phyloP scores from a whole-genome alignment of 2,329 filamentous ascomycete genomes.

The Fonsecaea erecta region DNA sequence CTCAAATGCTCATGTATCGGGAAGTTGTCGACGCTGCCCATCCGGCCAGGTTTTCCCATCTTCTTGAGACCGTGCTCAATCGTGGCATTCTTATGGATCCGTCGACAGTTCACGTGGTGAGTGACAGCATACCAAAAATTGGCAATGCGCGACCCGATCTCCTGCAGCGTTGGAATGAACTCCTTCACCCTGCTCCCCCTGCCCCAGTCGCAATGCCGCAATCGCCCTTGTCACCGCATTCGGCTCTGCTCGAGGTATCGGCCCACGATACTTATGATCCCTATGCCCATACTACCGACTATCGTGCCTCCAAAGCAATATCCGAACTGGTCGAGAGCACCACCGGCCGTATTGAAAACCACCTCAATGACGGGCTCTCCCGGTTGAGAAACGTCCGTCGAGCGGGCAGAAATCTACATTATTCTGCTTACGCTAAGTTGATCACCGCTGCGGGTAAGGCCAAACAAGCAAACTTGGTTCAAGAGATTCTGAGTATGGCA shows the following conservation, averaged over 20 bases:
- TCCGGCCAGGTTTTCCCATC: constrained; percentile 64
- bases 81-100: constrained; percentile 59
- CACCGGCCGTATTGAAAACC: constrained; percentile 71
- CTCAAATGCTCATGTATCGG: constrained; percentile 49
- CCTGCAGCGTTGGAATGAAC: constrained; percentile 62
- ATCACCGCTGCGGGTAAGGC: constrained; percentile 88
- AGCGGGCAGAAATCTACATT: constrained; percentile 85
- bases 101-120: constrained; percentile 61
- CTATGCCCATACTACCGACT: constrained; percentile 86
- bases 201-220: constrained; percentile 42
- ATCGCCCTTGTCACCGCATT: constrained; percentile 53
- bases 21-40: constrained; percentile 60
- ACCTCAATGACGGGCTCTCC: constrained; percentile 77
- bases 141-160: constrained; percentile 53
- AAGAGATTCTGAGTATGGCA: constrained; percentile 88
- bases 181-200: constrained; percentile 47
- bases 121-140: constrained; percentile 62
- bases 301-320: constrained; percentile 89
- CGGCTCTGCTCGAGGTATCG: constrained; percentile 60
- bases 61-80: constrained; percentile 63
- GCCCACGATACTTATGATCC: constrained; percentile 88
- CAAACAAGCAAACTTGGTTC: constrained; percentile 77
- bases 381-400: constrained; percentile 94
- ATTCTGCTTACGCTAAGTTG: constrained; percentile 95
- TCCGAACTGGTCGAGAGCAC: constrained; percentile 85